A percentile compares a stretch with the other conserved stretches of the same genome.
Evolutionary conservation across 106 monocot species (phyloP).

Genomic region (Dendrobium officinale): DNA sequence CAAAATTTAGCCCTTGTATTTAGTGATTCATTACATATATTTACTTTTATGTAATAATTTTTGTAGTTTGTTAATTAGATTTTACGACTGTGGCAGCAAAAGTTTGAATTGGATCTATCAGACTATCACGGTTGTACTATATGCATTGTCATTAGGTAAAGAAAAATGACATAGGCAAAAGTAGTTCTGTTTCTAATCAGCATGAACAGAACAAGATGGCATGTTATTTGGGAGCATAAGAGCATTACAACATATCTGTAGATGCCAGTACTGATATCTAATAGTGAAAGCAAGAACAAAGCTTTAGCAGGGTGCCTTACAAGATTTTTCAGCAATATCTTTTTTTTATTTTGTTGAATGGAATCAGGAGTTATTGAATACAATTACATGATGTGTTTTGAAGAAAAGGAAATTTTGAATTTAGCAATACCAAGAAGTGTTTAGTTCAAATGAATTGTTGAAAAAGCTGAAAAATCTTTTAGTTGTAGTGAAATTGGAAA

Average conservation of each 20-base stretch:
- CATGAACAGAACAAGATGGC: not conserved
- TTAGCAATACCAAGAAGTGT: not conserved
- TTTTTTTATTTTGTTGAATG: not conserved
- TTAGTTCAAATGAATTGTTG: not conserved
- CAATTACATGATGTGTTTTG: not conserved
- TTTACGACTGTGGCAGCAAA: not conserved
- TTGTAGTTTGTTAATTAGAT: not conserved
- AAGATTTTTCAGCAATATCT: not conserved
- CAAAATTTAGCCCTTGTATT: not conserved
- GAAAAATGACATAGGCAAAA: no score
- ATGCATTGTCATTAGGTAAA: no score
- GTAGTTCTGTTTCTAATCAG: not conserved
- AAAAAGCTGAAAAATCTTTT: not conserved
- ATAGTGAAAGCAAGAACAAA: not conserved
- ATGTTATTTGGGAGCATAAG: not conserved
- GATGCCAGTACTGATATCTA: not conserved
- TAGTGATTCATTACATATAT: not conserved
- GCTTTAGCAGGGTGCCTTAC: not conserved
- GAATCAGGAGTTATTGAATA: not conserved
- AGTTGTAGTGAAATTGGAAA: slow-evolving; percentile 30
- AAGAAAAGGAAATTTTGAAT: not conserved
- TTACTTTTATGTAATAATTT: not conserved
- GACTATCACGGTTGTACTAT: no score
- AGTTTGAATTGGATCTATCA: no score
- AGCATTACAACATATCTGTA: not conserved